These are phyloP conservation scores for Zea luxurians DNA, from an alignment of 176 grass and related monocot genomes.

Conservation along the genomic window DNA sequence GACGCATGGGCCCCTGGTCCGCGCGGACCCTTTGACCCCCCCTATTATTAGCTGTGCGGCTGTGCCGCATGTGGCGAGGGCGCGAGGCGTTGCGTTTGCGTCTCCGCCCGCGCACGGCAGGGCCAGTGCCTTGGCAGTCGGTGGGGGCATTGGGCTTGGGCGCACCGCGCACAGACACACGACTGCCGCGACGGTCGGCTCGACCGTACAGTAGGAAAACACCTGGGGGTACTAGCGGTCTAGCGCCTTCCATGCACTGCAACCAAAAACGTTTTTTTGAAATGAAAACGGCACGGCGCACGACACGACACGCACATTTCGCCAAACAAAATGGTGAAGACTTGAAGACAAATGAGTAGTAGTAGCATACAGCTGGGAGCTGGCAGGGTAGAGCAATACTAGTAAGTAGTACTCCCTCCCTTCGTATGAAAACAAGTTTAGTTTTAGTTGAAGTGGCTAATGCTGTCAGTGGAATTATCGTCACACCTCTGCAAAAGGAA, in stretches of 20 bases:
- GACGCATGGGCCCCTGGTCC: conserved; percentile 37
- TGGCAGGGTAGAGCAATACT: not conserved
- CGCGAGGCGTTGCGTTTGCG: not conserved
- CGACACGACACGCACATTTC: not conserved
- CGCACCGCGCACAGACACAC: not conserved
- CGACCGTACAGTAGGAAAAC: too few relatives aligned
- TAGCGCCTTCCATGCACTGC: too few relatives aligned
- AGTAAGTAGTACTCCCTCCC: too few relatives aligned
- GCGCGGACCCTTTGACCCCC: conserved; percentile 11
- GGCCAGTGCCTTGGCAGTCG: not conserved
- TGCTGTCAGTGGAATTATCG: too few relatives aligned
- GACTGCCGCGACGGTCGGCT: not conserved
- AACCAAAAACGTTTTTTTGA: too few relatives aligned
- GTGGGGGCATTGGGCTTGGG: not conserved
- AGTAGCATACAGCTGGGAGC: not conserved
- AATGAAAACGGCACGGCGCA: not conserved
- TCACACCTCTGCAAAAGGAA: too few relatives aligned
- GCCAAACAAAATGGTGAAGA: not conserved
- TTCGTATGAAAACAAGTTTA: too few relatives aligned
- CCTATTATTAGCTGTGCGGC: conserved; percentile 28
- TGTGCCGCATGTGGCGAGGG: conserved; percentile 29
- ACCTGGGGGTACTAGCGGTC: too few relatives aligned
- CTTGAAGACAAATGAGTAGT: not conserved
- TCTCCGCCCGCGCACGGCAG: too few relatives aligned
- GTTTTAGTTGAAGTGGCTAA: too few relatives aligned